A percentile compares a stretch with the other conserved stretches of the same genome.
Evolutionary conservation across 2,329 filamentous ascomycete species (phyloP).

Genomic region (Fusarium setosum): DNA sequence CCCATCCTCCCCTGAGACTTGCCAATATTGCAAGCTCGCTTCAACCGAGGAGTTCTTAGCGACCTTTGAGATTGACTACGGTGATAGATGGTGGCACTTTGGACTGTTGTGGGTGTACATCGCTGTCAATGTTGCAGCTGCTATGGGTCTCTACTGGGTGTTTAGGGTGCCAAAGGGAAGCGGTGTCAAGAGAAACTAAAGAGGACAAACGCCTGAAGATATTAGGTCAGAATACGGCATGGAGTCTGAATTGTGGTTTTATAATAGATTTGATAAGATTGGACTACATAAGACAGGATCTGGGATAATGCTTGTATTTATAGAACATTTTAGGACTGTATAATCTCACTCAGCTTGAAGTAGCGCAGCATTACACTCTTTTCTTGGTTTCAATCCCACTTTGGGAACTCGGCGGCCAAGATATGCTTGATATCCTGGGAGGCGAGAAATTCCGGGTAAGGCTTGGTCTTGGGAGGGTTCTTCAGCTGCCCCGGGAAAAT

Average conservation of each 20-base stretch:
- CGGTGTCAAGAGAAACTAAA: conserved; percentile 32
- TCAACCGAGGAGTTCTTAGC: conserved; percentile 53
- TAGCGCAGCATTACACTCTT: too few relatives aligned
- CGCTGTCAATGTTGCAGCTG: conserved; percentile 59
- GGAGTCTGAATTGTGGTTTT: too few relatives aligned
- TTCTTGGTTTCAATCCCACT: too few relatives aligned
- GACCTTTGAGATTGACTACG: conserved; percentile 56
- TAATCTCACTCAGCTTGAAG: too few relatives aligned
- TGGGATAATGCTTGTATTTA: too few relatives aligned
- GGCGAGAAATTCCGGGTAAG: conserved; percentile 46
- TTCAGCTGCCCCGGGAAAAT: conserved; percentile 54
- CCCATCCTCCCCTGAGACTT: conserved; percentile 52
- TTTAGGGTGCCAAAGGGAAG: conserved; percentile 46
- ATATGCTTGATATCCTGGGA: conserved; percentile 25
- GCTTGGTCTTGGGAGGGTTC: conserved; percentile 42
- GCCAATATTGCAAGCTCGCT: conserved; percentile 55
- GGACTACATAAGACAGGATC: too few relatives aligned
- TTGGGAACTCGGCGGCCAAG: background rate
- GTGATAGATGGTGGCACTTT: conserved; percentile 65
- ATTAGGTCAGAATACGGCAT: too few relatives aligned
- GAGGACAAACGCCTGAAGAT: too few relatives aligned
- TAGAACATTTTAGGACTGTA: too few relatives aligned
- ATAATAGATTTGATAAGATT: too few relatives aligned
- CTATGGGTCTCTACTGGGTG: conserved; percentile 61
- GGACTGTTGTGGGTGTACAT: conserved; percentile 65